phyloP scores from a whole-genome alignment of 257 asterid species.

The Lantana camara region DNA sequence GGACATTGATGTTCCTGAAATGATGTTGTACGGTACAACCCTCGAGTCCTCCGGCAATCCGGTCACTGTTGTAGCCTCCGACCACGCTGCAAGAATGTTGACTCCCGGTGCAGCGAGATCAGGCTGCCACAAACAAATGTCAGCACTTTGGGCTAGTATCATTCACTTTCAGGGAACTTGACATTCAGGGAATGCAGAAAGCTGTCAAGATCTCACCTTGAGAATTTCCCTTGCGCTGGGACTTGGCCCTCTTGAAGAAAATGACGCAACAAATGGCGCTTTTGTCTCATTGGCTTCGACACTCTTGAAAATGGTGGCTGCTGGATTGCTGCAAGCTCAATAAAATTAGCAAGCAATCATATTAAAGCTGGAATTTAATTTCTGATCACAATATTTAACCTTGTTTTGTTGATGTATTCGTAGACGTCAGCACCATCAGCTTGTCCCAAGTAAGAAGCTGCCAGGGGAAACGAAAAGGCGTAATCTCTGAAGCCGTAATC shows the following conservation, averaged over 20 bases:
- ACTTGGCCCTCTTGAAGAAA: slow-evolving; percentile 74
- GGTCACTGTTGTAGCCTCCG: slow-evolving; percentile 44
- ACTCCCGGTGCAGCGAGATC: slow-evolving; percentile 73
- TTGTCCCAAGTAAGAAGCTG: slow-evolving; percentile 42
- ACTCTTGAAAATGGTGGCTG: slow-evolving; percentile 47
- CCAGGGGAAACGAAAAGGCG: slow-evolving; percentile 51
- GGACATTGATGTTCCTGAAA: slow-evolving; percentile 73
- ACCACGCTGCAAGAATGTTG: slow-evolving; percentile 77
- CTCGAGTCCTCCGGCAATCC: slow-evolving; percentile 44
- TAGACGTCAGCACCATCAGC: background rate
- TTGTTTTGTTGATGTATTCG: slow-evolving; percentile 44
- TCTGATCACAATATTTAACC: slow-evolving; percentile 27
- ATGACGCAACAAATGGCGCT: slow-evolving; percentile 60
- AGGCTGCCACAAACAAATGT: slow-evolving; percentile 44
- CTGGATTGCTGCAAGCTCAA: slow-evolving; percentile 42
- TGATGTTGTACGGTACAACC: slow-evolving; percentile 52
- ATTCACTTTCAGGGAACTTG: too few relatives aligned
- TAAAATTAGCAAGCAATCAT: too few relatives aligned
- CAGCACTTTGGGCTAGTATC: too few relatives aligned
- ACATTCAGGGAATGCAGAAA: too few relatives aligned
- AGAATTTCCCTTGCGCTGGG: slow-evolving; percentile 51
- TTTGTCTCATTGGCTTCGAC: slow-evolving; percentile 22
- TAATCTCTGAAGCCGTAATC: slow-evolving; percentile 45
- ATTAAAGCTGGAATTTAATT: too few relatives aligned
- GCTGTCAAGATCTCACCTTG: slow-evolving; percentile 48